Conservation (phyloP, 306 rosid species). For the Pyrus communis region DNA sequence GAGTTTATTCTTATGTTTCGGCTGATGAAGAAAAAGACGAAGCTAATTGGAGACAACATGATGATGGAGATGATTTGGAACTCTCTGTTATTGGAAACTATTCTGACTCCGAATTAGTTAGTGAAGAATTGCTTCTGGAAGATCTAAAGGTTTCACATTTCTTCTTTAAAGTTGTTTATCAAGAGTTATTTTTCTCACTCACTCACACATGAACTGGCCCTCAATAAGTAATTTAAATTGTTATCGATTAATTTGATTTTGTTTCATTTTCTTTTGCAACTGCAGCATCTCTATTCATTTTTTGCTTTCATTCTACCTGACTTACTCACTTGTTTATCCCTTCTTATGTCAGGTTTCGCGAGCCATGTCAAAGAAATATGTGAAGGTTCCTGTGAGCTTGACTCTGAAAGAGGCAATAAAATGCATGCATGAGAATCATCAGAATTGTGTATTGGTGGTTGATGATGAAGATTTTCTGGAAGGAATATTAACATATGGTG, state of each 20-base stretch:
- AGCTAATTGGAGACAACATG: constrained; percentile 32
- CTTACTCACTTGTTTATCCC: constrained; percentile 7
- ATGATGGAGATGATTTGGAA: constrained; percentile 48
- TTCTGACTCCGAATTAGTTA: constrained; percentile 38
- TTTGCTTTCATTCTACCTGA: not conserved
- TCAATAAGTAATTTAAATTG: not conserved
- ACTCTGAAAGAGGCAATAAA: constrained; percentile 65
- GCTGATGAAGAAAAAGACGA: constrained; percentile 45
- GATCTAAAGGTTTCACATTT: constrained; percentile 52
- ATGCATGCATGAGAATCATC: constrained; percentile 57
- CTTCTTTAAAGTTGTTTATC: constrained; percentile 10
- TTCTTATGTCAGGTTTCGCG: constrained; percentile 56
- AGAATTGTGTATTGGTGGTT: constrained; percentile 66
- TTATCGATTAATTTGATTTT: not conserved
- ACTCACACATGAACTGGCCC: not conserved
- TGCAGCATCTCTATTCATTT: not conserved
- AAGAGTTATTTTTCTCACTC: not conserved
- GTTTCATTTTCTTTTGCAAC: constrained; percentile 2
- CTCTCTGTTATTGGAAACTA: constrained; percentile 44
- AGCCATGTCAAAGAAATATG: constrained; percentile 71
- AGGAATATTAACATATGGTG: constrained; percentile 87
- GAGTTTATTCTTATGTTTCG: constrained; percentile 63
- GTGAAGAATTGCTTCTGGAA: constrained; percentile 67
- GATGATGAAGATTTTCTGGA: constrained; percentile 71
- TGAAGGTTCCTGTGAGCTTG: constrained; percentile 45